These are phyloP conservation scores for Colletotrichum siamense DNA, from an alignment of 2,329 filamentous ascomycete genomes.

Conservation along the genomic window DNA sequence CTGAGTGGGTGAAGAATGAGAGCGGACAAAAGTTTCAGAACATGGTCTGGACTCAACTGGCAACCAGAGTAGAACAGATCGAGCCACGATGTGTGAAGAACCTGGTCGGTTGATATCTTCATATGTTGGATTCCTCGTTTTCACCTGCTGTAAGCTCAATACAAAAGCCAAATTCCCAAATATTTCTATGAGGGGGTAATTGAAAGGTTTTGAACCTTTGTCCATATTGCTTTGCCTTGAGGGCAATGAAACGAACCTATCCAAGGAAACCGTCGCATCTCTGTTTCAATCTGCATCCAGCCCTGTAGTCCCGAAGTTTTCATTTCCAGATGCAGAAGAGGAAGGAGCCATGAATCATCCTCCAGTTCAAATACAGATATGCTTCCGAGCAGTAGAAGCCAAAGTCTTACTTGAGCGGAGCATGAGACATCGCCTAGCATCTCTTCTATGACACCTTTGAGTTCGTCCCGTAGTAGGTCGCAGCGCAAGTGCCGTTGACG, in stretches of 20 bases:
- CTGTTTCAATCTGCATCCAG: neutral
- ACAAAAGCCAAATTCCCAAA: accelerated
- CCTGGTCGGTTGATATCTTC: neutral
- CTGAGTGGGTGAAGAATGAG: neutral
- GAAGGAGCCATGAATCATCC: neutral
- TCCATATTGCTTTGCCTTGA: neutral
- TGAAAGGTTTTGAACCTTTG: neutral
- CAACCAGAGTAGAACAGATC: neutral
- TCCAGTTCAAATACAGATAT: neutral
- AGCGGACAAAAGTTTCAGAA: neutral
- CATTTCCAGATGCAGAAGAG: neutral
- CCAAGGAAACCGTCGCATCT: neutral
- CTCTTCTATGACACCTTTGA: accelerated
- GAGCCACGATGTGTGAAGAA: neutral
- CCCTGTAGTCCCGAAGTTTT: neutral
- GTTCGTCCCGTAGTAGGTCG: accelerated
- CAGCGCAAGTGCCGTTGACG: neutral
- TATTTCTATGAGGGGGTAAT: accelerated
- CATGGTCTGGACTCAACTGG: neutral
- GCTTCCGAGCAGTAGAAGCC: accelerated
- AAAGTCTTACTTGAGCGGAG: neutral
- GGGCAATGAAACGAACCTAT: neutral
- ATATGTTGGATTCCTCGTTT: accelerated
- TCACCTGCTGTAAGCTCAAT: neutral
- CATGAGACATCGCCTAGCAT: accelerated